Evolutionary conservation across 1,284 basidiomycete species (phyloP), one percentile per base, ranked within the genome.

Genomic region (Rhodotorula sp.): DNA sequence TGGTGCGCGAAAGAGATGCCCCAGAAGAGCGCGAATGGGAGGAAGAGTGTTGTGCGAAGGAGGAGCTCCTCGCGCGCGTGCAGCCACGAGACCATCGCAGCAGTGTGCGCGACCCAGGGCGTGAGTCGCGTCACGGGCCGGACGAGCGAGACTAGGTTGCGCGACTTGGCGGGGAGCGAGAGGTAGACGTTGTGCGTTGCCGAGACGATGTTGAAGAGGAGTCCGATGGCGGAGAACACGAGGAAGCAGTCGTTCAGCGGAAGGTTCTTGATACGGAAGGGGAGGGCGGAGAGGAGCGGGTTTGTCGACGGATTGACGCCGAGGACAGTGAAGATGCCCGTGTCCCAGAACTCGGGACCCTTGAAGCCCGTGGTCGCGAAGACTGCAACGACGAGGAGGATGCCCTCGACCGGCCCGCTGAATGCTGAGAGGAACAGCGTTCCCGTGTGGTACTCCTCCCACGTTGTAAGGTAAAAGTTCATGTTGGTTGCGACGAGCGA

Each of bases 381-480:
- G 70, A 98, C 88, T 21, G 79, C 81, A 39, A 90, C 86, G 70
- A 98, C 90, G 82, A 98, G 87, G 61, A 99, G 83, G 78, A 99
- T 97, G 17, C 96, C 96, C 82, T 98, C 96, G 3, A 98, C 92
- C 0, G 96, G 96, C 0, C 96, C 96, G 17, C 92, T 96, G 82
- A 97, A 97, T 39, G 90, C 88, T n/a, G 92, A 92, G 27, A 97
- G 88, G 83, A 89, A 97, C 12, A 97, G 84, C 73, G 90, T 89
- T 27, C 91, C 91, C 2, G 96, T 99, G 81, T 99, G 91, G 79
- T 91, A 96, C 82, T 99, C 96, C 80, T 99, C 96, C 96, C 96
- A 98, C 8, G 94, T 97, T 1, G 92, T 82, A 25, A 97, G 85
- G 82, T 98, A 98, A 81, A 99, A 99, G 83, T 93, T 97, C 74